Evolutionary conservation across 495 filamentous ascomycete genomes (phyloP), one percentile per base, ranked within the genome.

Genomic region (Neurospora sp.): DNA sequence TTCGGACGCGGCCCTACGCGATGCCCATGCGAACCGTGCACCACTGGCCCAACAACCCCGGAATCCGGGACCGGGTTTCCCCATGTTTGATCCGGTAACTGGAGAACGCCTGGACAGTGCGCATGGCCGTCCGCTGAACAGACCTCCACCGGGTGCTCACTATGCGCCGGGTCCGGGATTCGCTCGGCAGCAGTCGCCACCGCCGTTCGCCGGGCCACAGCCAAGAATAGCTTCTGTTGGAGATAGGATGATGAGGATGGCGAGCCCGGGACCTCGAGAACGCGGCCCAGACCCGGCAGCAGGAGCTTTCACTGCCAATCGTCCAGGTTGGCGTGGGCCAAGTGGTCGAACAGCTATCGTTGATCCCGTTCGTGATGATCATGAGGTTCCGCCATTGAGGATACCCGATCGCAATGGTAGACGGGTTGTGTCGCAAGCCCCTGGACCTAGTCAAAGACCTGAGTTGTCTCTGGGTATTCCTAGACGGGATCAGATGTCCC

Each of bases 271-370:
- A 2, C 72, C 77, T 3, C 74, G 65, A 70, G 78, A 77, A 4
- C 69, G 42, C 38, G 74, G 74, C 45, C 73, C 74, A 37, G 78
- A 82, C 71, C 80, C 78, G 9, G 79, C 79, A 14, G 78, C 79
- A 31, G 77, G 76, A n/a, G 80, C 76, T 10, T 82, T 81, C 45
- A 75, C 74, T 0, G 75, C 79, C 41, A 76, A 78, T 48, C 80
- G 82, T n/a, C 87, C 87, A 7, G 83, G 82, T 73, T 88, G 87
- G 87, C 81, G 82, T 71, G 87, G 87, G 9, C 83, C 87, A 44
- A 88, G 84, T 73, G 87, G 87, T 4, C 82, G 86, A 71, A 81
- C 80, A 44, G 77, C 83, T 4, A 73, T 88, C 20, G 84, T 88
- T 42, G 80, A 84, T 9, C 83, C 85, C 9, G 83, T 87, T 6